phyloP scores from a whole-genome alignment of 2,329 filamentous ascomycete species.

The Epichloe festucae region DNA sequence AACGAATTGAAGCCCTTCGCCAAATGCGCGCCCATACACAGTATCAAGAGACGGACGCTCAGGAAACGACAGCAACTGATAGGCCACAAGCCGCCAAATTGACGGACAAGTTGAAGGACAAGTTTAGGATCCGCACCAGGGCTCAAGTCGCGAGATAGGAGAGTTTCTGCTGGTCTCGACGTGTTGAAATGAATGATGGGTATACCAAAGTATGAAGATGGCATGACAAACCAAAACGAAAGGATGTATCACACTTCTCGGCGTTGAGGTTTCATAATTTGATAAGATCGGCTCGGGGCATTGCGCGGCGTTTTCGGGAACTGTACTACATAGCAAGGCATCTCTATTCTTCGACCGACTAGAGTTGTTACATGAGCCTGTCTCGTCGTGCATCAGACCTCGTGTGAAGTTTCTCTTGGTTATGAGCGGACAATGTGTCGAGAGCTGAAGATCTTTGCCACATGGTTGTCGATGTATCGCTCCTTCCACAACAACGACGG shows the following conservation, averaged over 20 bases:
- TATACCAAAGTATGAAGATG: background rate
- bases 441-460: no score
- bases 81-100: constrained; percentile 29
- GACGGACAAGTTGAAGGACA: constrained; percentile 37
- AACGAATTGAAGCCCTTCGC: constrained; percentile 47
- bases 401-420: background rate
- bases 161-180: background rate
- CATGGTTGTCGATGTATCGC: no score
- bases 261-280: background rate
- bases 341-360: background rate
- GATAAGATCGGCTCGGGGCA: background rate
- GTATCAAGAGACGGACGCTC: constrained; percentile 11
- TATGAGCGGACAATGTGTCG: background rate
- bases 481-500: no score
- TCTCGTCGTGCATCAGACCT: background rate
- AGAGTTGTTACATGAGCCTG: background rate
- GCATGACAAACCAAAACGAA: background rate
- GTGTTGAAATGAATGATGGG: background rate
- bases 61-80: constrained; percentile 18
- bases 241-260: background rate
- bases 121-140: constrained; percentile 38
- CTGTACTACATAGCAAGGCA: background rate
- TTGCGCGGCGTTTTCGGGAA: background rate
- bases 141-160: constrained; percentile 20
- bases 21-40: constrained; percentile 21